Evolutionary conservation across 1,284 basidiomycete species (phyloP).

Genomic region (Pseudozyma flocculosa): DNA sequence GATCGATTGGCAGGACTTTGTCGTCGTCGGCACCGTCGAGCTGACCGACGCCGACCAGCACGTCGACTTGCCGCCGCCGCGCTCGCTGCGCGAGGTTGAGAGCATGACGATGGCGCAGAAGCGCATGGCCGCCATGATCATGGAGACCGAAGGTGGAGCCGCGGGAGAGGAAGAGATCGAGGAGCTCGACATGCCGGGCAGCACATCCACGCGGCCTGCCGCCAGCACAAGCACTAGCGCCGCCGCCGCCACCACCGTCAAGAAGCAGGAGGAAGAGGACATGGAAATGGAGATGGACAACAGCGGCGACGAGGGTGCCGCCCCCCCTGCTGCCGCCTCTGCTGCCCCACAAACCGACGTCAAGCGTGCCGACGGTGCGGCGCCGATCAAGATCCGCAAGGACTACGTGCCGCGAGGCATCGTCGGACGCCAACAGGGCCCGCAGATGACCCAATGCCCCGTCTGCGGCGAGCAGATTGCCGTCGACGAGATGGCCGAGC

Average conservation of each 20-base stretch:
- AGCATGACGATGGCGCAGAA: constrained; percentile 96
- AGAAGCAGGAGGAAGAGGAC: constrained; percentile 64
- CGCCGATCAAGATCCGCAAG: constrained; percentile 70
- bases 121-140: constrained; percentile 96
- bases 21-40: constrained; percentile 97
- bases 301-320: constrained; percentile 5
- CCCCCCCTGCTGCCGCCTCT: no score
- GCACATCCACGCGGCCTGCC: not conserved
- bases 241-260: not conserved
- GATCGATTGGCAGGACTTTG: constrained; percentile 99
- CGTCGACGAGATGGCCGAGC: constrained; percentile 90
- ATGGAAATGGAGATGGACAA: constrained; percentile 26
- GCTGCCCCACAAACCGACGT: no score
- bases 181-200: constrained; percentile 50
- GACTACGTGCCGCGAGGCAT: constrained; percentile 76
- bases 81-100: constrained; percentile 90
- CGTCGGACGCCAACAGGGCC: constrained; percentile 22
- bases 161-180: constrained; percentile 72
- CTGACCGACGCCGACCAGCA: constrained; percentile 81
- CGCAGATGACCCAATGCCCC: constrained; percentile 70
- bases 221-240: not conserved
- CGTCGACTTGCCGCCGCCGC: constrained; percentile 89
- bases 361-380: constrained; percentile 3
- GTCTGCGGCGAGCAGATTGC: constrained; percentile 93
- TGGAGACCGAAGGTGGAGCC: constrained; percentile 77